These are phyloP conservation scores for Neurospora sp. DNA, from an alignment of 495 filamentous ascomycete genomes.

Conservation along the genomic window DNA sequence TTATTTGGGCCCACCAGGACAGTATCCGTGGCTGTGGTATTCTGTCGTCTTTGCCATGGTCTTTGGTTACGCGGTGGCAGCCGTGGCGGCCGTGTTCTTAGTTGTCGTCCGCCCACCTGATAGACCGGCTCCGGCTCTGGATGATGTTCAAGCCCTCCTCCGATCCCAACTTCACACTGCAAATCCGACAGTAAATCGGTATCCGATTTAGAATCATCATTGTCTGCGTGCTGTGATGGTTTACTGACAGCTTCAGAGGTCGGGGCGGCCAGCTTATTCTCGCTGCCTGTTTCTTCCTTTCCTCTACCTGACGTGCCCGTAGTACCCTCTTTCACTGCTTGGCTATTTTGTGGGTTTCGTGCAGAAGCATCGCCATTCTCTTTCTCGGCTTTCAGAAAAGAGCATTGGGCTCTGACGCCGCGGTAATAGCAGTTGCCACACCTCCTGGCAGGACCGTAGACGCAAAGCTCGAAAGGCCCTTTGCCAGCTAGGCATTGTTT, in stretches of 20 bases:
- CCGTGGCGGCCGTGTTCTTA: background rate
- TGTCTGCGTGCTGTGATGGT: background rate
- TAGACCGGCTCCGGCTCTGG: background rate
- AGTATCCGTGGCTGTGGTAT: background rate
- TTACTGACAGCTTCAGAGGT: background rate
- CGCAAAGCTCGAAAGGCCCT: background rate
- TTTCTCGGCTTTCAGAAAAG: background rate
- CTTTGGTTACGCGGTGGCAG: background rate
- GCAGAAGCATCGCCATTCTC: background rate
- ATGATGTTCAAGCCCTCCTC: background rate
- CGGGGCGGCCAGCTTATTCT: background rate
- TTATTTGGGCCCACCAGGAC: background rate
- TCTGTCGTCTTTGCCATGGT: background rate
- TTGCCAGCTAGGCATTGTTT: background rate
- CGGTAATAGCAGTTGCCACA: background rate
- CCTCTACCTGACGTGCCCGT: background rate
- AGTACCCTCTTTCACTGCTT: background rate
- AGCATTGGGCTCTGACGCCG: background rate
- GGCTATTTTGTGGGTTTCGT: background rate
- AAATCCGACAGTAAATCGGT: background rate
- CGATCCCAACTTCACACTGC: background rate
- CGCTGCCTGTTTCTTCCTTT: background rate
- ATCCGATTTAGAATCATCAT: background rate
- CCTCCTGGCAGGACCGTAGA: background rate
- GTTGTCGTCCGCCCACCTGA: background rate